Percentiles rank a stretch among this genome's conserved stretches.
Evolutionary conservation across 805 yeast genomes (phyloP).

Genomic region (Cyberlindnera mycetangii): DNA sequence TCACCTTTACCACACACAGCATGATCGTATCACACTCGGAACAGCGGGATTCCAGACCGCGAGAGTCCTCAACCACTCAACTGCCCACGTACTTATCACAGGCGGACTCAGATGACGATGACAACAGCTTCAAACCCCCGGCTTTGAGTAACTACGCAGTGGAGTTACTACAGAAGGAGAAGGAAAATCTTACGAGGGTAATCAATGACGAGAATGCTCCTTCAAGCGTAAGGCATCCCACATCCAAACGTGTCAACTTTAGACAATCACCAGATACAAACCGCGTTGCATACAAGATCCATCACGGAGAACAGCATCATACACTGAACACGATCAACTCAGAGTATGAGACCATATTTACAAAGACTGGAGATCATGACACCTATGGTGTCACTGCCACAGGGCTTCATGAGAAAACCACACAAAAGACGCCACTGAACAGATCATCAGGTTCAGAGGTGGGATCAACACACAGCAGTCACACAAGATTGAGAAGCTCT

Average conservation of each 20-base stretch:
- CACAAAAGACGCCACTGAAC: constrained; percentile 23
- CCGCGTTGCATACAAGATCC: constrained; percentile 6
- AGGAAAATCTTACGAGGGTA: constrained; percentile 12
- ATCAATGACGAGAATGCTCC: constrained; percentile 8
- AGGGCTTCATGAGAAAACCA: constrained; percentile 5
- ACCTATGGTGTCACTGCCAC: constrained; percentile 20
- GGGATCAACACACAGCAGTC: constrained; percentile 16
- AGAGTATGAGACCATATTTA: constrained; percentile 25
- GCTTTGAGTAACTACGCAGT: constrained; percentile 56
- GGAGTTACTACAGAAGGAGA: constrained; percentile 43
- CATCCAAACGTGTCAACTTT: constrained; percentile 26
- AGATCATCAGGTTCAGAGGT: constrained; percentile 13
- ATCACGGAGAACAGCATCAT: constrained; percentile 13
- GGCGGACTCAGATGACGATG: constrained; percentile 36
- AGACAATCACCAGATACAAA: constrained; percentile 15
- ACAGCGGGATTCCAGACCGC: neutral
- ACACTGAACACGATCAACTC: constrained; percentile 21
- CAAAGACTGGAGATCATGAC: constrained; percentile 17
- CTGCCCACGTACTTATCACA: constrained; percentile 15
- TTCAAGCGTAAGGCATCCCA: neutral
- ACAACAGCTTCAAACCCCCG: constrained; percentile 55
- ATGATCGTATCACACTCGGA: constrained; percentile 9
- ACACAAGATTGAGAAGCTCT: constrained; percentile 27
- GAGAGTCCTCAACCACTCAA: constrained; percentile 6
- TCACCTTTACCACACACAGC: neutral